Conservation (phyloP, 768 basidiomycete genomes). For the Imleria badia region DNA sequence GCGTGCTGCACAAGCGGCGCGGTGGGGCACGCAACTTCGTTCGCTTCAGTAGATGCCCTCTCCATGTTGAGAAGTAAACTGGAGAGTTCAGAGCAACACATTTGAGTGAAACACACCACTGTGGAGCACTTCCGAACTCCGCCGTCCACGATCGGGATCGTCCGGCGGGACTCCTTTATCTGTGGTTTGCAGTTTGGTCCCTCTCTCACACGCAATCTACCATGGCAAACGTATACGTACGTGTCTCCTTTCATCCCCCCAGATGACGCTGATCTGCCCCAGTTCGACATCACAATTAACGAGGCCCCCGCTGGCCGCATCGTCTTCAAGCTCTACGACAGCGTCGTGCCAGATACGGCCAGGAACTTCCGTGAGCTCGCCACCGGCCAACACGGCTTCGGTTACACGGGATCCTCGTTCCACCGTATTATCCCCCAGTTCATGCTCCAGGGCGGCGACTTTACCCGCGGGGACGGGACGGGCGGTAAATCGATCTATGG, state of each 20-base stretch:
- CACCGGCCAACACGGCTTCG: constrained; percentile 70
- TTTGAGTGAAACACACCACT: too few species aligned
- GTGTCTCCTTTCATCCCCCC: background rate
- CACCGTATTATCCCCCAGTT: constrained; percentile 84
- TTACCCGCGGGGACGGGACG: constrained; percentile 65
- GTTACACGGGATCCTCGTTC: constrained; percentile 68
- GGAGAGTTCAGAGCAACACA: too few species aligned
- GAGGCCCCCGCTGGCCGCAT: constrained; percentile 56
- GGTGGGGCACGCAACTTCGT: too few species aligned
- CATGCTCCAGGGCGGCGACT: constrained; percentile 93
- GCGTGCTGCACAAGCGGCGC: too few species aligned
- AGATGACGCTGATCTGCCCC: background rate
- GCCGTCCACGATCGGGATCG: too few species aligned
- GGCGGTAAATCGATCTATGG: constrained; percentile 84
- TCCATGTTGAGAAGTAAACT: too few species aligned
- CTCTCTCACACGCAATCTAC: constrained; percentile 4
- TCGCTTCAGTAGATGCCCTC: too few species aligned
- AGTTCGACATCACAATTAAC: constrained; percentile 32
- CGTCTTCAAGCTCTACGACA: constrained; percentile 84
- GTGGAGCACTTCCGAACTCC: too few species aligned
- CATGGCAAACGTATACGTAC: constrained; percentile 25
- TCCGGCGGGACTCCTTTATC: too few species aligned
- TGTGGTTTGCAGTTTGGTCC: too few species aligned
- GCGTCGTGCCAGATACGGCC: constrained; percentile 70
- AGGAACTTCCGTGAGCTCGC: constrained; percentile 88